Conservation (phyloP, 306 rosid species). For the Argentina anserina region DNA sequence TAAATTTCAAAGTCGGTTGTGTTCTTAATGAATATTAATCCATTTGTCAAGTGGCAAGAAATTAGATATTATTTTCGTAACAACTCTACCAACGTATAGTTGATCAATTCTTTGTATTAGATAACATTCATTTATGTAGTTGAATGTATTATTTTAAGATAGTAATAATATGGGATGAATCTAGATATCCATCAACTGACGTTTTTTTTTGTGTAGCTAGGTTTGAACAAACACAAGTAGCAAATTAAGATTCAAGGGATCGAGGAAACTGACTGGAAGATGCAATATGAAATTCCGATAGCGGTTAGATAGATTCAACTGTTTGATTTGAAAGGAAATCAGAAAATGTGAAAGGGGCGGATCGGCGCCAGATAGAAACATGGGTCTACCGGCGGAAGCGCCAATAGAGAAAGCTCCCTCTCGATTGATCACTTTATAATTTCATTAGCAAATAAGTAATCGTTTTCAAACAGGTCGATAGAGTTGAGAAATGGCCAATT, state of each 20-base stretch:
- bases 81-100: too few species aligned
- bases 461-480: conserved; percentile 48
- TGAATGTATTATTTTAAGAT: too few species aligned
- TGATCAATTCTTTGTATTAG: too few species aligned
- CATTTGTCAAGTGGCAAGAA: too few species aligned
- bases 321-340: background rate
- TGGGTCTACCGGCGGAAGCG: background rate
- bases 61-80: too few species aligned
- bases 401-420: conserved; percentile 1
- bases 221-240: background rate
- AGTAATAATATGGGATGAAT: too few species aligned
- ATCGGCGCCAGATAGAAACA: conserved; percentile 2
- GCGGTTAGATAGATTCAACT: background rate
- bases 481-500: conserved; percentile 47
- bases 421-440: too few species aligned
- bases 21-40: too few species aligned
- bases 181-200: too few species aligned
- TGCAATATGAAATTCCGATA: background rate
- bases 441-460: conserved; percentile 7
- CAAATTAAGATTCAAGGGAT: background rate
- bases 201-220: background rate
- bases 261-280: background rate
- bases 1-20: too few species aligned
- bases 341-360: background rate
- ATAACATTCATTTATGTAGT: too few species aligned